Conservation (phyloP, 2,329 filamentous ascomycete species). For the Aspergillus luchuensis region DNA sequence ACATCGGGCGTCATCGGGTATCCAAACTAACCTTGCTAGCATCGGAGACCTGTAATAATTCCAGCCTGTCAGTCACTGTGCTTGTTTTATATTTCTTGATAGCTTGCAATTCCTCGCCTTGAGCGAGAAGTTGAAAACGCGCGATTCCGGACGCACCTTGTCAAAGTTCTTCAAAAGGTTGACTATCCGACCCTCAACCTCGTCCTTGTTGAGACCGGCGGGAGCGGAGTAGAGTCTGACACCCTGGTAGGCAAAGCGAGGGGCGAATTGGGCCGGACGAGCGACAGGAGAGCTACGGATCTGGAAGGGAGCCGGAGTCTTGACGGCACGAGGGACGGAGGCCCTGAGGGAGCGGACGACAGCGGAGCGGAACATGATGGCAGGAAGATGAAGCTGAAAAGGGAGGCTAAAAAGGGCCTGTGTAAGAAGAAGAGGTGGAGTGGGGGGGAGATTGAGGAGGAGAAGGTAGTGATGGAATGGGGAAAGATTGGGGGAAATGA, state of each 20-base stretch:
- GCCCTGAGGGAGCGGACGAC: slow-evolving; percentile 74
- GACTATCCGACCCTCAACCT: slow-evolving; percentile 90
- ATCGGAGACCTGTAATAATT: slow-evolving; percentile 37
- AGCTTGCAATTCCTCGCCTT: not conserved
- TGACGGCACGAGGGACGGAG: slow-evolving; percentile 53
- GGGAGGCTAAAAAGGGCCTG: not conserved
- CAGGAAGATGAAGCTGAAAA: slow-evolving; percentile 13
- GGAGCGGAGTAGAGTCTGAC: slow-evolving; percentile 85
- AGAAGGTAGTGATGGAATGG: not conserved
- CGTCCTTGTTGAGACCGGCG: slow-evolving; percentile 73
- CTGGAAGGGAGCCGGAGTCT: slow-evolving; percentile 61
- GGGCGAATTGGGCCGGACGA: slow-evolving; percentile 61
- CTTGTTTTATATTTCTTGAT: not conserved
- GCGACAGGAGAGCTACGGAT: slow-evolving; percentile 63
- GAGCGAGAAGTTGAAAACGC: not conserved
- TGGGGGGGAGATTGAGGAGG: slow-evolving; percentile 6
- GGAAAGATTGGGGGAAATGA: slow-evolving; percentile 21
- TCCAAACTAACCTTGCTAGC: slow-evolving; percentile 41
- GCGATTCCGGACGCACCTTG: slow-evolving; percentile 65
- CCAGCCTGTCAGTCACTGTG: slow-evolving; percentile 15
- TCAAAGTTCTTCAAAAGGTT: slow-evolving; percentile 94
- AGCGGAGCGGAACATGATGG: slow-evolving; percentile 85
- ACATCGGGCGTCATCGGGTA: not conserved
- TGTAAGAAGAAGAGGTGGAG: slow-evolving; percentile 9
- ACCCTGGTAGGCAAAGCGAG: slow-evolving; percentile 66